Percentiles rank a stretch among this genome's conserved stretches.
Evolutionary conservation across 306 rosid genomes (phyloP).

Genomic region (Cucumis sativus): DNA sequence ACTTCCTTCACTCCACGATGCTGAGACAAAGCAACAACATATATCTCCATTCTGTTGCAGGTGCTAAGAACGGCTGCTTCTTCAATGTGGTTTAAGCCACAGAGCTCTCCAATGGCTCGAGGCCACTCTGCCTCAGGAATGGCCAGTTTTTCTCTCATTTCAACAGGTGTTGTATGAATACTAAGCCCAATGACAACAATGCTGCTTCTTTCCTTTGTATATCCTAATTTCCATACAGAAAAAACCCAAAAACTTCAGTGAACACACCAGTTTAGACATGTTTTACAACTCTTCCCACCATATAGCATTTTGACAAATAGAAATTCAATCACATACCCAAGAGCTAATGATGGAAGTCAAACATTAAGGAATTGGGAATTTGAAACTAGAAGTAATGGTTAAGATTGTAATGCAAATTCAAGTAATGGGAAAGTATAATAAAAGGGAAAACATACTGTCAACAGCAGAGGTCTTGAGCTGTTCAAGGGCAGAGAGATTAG

Average conservation of each 20-base stretch:
- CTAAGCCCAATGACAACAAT: conserved; percentile 93
- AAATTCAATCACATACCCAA: neutral
- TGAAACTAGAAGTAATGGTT: neutral
- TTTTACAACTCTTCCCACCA: neutral
- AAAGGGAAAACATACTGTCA: conserved; percentile 42
- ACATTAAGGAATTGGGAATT: neutral
- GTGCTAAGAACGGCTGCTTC: conserved; percentile 98
- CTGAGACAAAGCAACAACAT: conserved; percentile 90
- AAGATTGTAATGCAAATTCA: neutral
- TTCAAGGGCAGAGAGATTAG: conserved; percentile 61
- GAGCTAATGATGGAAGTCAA: neutral
- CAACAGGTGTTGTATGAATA: conserved; percentile 91
- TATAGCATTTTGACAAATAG: neutral
- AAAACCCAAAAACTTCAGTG: neutral
- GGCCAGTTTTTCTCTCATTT: conserved; percentile 97
- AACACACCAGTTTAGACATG: neutral
- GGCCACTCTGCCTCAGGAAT: conserved; percentile 99
- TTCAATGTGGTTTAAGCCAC: conserved; percentile 84
- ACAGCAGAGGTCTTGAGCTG: conserved; percentile 82
- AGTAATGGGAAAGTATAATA: neutral
- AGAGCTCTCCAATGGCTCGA: conserved; percentile 89
- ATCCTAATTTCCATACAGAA: conserved; percentile 38
- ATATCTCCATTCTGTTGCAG: conserved; percentile 99
- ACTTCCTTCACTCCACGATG: conserved; percentile 99
- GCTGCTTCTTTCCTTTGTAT: conserved; percentile 94